Conservation (phyloP, 129 eudicot species). For the Silybum marianum region DNA sequence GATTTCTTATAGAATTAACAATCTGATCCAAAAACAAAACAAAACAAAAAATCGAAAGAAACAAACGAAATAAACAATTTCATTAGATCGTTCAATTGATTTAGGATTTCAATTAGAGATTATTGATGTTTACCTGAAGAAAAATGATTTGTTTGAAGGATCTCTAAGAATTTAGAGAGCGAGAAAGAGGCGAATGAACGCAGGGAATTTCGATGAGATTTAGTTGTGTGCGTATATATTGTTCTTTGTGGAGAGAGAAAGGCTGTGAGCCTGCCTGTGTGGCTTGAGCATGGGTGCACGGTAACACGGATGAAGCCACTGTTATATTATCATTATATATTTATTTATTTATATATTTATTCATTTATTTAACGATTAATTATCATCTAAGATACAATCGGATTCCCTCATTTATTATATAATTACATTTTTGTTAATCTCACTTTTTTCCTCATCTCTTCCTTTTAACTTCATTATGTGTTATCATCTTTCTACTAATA, state of each 20-base stretch:
- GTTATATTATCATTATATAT: constrained; percentile 21
- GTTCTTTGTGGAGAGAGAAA: constrained; percentile 26
- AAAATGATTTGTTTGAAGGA: constrained; percentile 32
- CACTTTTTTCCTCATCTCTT: neutral
- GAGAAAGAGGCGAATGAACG: constrained; percentile 39
- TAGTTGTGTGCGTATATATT: constrained; percentile 41
- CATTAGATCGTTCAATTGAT: constrained; percentile 2
- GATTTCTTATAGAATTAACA: constrained; percentile 25
- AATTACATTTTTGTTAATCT: neutral
- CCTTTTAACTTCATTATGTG: neutral
- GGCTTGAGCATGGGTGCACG: constrained; percentile 42
- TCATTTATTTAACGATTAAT: neutral
- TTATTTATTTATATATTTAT: neutral
- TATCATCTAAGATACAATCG: neutral
- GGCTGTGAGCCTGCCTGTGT: constrained; percentile 21
- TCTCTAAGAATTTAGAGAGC: constrained; percentile 32
- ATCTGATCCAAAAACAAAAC: constrained; percentile 26
- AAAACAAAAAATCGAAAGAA: neutral
- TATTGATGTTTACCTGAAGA: constrained; percentile 24
- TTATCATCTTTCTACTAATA: neutral
- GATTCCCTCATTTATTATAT: neutral
- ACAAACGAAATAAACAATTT: constrained; percentile 10
- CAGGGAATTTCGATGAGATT: constrained; percentile 45
- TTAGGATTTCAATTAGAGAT: constrained; percentile 16
- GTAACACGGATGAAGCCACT: constrained; percentile 32